Conservation (phyloP, 202 grass and related monocot genomes). For the Setaria italica region DNA sequence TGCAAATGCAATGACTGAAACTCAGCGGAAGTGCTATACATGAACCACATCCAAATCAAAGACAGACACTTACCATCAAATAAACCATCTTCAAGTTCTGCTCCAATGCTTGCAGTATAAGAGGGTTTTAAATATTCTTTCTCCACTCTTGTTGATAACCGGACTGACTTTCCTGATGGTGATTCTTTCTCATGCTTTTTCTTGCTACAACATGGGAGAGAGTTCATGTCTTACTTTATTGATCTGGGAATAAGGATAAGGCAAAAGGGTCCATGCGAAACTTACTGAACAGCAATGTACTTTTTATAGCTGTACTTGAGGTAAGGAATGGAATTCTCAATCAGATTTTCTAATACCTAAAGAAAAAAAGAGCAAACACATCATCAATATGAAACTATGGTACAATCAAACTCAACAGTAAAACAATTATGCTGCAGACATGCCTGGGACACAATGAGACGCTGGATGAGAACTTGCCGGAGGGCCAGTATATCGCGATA, state of each 20-base stretch:
- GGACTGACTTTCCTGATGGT: slow-evolving; percentile 64
- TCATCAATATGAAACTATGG: slow-evolving; percentile 30
- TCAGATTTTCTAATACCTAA: slow-evolving; percentile 94
- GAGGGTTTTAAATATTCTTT: slow-evolving; percentile 97
- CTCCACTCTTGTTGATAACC: slow-evolving; percentile 86
- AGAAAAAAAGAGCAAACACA: slow-evolving; percentile 18
- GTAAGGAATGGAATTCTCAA: slow-evolving; percentile 96
- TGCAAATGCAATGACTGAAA: slow-evolving; percentile 20
- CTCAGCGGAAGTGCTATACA: neutral
- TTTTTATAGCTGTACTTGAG: slow-evolving; percentile 98
- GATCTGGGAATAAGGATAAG: slow-evolving; percentile 14
- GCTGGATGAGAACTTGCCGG: slow-evolving; percentile 87
- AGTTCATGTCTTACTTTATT: slow-evolving; percentile 35
- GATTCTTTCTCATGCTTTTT: slow-evolving; percentile 88
- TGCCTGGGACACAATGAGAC: slow-evolving; percentile 94
- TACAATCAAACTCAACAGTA: slow-evolving; percentile 12
- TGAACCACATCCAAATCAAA: slow-evolving; percentile 38
- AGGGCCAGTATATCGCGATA: slow-evolving; percentile 81
- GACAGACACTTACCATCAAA: slow-evolving; percentile 81
- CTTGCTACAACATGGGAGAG: slow-evolving; percentile 69
- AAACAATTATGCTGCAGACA: slow-evolving; percentile 34
- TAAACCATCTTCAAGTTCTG: slow-evolving; percentile 92
- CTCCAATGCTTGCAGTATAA: slow-evolving; percentile 90
- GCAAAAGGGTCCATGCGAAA: slow-evolving; percentile 27
- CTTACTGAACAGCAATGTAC: slow-evolving; percentile 95